phyloP scores from a whole-genome alignment of 2,329 filamentous ascomycete species.

The Phaeosphaeria sp. region DNA sequence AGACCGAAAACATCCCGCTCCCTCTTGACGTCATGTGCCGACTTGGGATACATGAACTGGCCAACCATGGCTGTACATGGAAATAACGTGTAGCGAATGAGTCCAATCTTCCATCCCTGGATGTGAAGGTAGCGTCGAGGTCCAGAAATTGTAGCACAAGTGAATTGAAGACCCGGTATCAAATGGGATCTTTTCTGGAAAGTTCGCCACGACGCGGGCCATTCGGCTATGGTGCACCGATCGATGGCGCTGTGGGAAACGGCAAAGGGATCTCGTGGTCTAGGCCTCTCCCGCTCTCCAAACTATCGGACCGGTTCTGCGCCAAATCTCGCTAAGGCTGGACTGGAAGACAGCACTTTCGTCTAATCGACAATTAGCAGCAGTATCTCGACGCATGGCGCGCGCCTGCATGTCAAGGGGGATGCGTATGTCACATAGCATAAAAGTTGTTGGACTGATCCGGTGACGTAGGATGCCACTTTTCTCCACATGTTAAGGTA shows the following conservation, averaged over 20 bases:
- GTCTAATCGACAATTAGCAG: neutral
- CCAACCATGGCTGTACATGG: conserved; percentile 8
- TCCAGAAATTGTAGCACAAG: neutral
- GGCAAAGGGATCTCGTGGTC: neutral
- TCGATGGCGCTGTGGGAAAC: neutral
- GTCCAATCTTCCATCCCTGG: neutral
- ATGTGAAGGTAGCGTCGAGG: neutral
- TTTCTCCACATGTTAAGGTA: neutral
- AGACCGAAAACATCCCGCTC: conserved; percentile 21
- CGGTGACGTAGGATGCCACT: neutral
- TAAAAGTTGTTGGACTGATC: neutral
- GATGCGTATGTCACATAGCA: neutral
- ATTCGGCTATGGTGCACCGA: neutral
- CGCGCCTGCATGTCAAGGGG: neutral
- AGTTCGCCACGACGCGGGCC: neutral
- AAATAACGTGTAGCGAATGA: neutral
- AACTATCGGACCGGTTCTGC: neutral
- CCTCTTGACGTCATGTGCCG: conserved; percentile 9
- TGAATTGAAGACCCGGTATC: neutral
- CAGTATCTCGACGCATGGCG: neutral
- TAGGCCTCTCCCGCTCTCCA: neutral
- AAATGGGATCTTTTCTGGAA: neutral
- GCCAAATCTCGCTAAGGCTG: neutral
- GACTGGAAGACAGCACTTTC: neutral
- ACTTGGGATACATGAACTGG: neutral